phyloP scores from a whole-genome alignment of 305 asterid species.

The Fraxinus angustifolia region DNA sequence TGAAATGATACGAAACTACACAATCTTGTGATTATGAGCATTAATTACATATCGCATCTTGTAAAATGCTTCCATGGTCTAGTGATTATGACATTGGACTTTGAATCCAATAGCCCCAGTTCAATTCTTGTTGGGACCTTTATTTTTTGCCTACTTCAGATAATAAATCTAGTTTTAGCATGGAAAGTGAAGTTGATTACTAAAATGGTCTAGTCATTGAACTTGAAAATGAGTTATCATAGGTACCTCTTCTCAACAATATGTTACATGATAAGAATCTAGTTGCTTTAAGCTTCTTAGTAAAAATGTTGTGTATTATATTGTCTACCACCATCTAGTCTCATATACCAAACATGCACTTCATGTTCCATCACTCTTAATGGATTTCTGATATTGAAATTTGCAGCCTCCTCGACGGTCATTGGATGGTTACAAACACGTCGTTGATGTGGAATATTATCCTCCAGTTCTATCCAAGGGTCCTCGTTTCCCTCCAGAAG shows the following conservation, averaged over 20 bases:
- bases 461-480: constrained; percentile 63
- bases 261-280: neutral
- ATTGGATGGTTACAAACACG: constrained; percentile 84
- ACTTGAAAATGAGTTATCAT: neutral
- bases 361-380: constrained; percentile 14
- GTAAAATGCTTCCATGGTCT: constrained; percentile 33
- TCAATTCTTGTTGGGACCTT: constrained; percentile 33
- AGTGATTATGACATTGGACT: constrained; percentile 33
- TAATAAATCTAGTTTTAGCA: neutral
- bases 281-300: neutral
- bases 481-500: constrained; percentile 69
- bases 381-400: constrained; percentile 7
- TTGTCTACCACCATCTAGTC: neutral
- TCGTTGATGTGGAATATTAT: constrained; percentile 67
- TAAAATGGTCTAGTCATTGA: neutral
- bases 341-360: neutral
- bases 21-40: neutral
- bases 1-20: neutral
- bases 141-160: neutral
- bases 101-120: constrained; percentile 33
- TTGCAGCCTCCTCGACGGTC: constrained; percentile 69
- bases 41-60: neutral
- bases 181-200: neutral
- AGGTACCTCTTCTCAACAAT: neutral
- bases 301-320: neutral